Percentiles rank a stretch among this genome's conserved stretches.
Evolutionary conservation across 768 basidiomycete genomes (phyloP).

Genomic region (Lentinula sp.): DNA sequence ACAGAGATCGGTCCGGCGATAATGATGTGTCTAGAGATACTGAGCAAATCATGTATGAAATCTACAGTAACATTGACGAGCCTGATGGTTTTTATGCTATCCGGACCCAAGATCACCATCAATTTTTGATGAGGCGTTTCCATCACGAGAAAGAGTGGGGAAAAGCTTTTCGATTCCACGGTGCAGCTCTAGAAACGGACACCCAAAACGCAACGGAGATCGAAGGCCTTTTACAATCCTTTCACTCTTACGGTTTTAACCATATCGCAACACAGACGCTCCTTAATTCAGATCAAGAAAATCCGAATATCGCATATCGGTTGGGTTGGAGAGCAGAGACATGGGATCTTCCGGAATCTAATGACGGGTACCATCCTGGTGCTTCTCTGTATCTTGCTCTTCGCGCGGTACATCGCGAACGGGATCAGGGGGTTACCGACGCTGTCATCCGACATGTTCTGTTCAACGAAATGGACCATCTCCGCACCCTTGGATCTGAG

Average conservation of each 20-base stretch:
- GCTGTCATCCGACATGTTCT: conserved; percentile 44
- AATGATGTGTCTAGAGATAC: conserved; percentile 22
- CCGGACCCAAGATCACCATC: conserved; percentile 66
- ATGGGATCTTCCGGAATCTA: conserved; percentile 84
- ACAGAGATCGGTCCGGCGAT: conserved; percentile 20
- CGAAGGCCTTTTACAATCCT: conserved; percentile 68
- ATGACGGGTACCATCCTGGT: conserved; percentile 35
- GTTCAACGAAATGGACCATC: conserved; percentile 52
- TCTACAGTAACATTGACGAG: conserved; percentile 94
- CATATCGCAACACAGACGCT: conserved; percentile 73
- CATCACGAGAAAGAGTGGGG: conserved; percentile 94
- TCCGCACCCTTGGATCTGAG: conserved; percentile 69
- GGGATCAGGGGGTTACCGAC: conserved; percentile 47
- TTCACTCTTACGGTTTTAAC: conserved; percentile 89
- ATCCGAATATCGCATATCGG: conserved; percentile 56
- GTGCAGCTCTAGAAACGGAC: conserved; percentile 72
- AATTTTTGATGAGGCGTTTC: conserved; percentile 77
- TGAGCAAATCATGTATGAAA: conserved; percentile 80
- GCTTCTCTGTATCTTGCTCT: conserved; percentile 73
- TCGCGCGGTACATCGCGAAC: conserved; percentile 76
- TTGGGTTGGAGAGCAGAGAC: conserved; percentile 93
- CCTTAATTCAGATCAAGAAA: conserved; percentile 24
- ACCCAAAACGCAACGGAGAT: conserved; percentile 33
- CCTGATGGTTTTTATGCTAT: conserved; percentile 99
- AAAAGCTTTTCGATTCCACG: conserved; percentile 86